phyloP scores from a whole-genome alignment of 768 basidiomycete species.

The Cytidiella melzeri region DNA sequence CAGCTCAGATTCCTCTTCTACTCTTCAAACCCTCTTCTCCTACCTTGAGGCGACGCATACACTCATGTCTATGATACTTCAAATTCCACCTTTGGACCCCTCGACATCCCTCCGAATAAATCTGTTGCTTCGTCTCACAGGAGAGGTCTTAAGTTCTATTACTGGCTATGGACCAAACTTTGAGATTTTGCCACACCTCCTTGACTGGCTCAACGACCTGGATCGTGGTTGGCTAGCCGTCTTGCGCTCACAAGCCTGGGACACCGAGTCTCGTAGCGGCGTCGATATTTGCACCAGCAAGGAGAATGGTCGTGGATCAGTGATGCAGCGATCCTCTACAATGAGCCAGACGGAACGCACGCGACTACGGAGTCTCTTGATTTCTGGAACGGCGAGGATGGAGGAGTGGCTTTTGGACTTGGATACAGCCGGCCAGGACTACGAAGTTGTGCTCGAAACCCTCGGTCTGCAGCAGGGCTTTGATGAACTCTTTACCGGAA shows the following conservation, averaged over 20 bases:
- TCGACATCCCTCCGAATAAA: conserved; percentile 62
- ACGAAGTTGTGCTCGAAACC: conserved; percentile 35
- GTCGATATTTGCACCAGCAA: conserved; percentile 38
- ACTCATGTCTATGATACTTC: conserved; percentile 58
- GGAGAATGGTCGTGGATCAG: conserved; percentile 16
- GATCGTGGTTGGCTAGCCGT: conserved; percentile 72
- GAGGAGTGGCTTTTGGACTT: conserved; percentile 61
- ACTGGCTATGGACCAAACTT: conserved; percentile 50
- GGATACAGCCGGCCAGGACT: conserved; percentile 22
- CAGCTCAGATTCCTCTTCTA: conserved; percentile 43
- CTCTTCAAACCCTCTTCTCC: conserved; percentile 47
- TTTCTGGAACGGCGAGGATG: conserved; percentile 49
- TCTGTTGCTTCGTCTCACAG: conserved; percentile 66
- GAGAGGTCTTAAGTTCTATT: conserved; percentile 55
- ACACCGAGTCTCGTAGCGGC: conserved; percentile 38
- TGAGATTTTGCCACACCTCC: conserved; percentile 41
- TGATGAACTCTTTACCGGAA: conserved; percentile 55
- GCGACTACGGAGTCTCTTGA: conserved; percentile 60
- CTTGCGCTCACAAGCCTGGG: conserved; percentile 61
- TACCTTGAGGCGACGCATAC: conserved; percentile 56
- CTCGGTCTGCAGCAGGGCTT: conserved; percentile 57
- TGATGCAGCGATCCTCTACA: conserved; percentile 35
- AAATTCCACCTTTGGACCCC: conserved; percentile 68
- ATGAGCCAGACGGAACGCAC: conserved; percentile 68
- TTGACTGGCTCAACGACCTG: conserved; percentile 67